Conservation (phyloP, 371 early-diverging fungal genomes). For the Mucor ambiguus region DNA sequence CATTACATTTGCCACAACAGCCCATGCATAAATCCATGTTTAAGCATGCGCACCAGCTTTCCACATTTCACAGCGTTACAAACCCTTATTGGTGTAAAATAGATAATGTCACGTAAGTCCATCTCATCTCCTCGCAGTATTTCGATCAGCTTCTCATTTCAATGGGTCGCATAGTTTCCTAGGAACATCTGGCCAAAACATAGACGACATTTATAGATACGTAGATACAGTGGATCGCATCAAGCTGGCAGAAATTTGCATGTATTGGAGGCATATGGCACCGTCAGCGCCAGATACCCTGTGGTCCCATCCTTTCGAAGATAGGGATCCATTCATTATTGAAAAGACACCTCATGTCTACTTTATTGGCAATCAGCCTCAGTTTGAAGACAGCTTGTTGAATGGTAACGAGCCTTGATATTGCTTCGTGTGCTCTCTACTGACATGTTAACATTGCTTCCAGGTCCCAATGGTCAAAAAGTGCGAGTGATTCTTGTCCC, state of each 20-base stretch:
- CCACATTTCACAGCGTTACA: slow-evolving; percentile 53
- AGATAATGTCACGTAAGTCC: slow-evolving; percentile 60
- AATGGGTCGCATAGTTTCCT: slow-evolving; percentile 50
- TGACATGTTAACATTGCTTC: not conserved
- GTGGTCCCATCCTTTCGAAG: slow-evolving; percentile 87
- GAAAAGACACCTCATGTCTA: slow-evolving; percentile 78
- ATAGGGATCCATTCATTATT: slow-evolving; percentile 86
- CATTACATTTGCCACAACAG: slow-evolving; percentile 78
- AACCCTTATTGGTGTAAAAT: slow-evolving; percentile 52
- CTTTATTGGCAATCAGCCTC: slow-evolving; percentile 88
- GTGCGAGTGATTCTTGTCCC: slow-evolving; percentile 69
- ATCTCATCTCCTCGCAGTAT: not conserved
- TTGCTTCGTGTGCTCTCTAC: not conserved
- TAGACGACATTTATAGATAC: slow-evolving; percentile 84
- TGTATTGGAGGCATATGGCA: slow-evolving; percentile 85
- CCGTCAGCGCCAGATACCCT: slow-evolving; percentile 95
- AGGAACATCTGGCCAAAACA: slow-evolving; percentile 84
- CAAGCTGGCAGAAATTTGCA: slow-evolving; percentile 66
- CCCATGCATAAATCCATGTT: slow-evolving; percentile 77
- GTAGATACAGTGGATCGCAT: slow-evolving; percentile 57
- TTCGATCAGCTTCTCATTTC: no score
- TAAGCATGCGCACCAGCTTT: slow-evolving; percentile 50
- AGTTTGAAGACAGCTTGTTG: slow-evolving; percentile 65
- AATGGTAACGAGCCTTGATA: slow-evolving; percentile 41
- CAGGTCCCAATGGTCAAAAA: slow-evolving; percentile 54